phyloP scores from a whole-genome alignment of 1,284 basidiomycete species.

The Ustilago lituana region DNA sequence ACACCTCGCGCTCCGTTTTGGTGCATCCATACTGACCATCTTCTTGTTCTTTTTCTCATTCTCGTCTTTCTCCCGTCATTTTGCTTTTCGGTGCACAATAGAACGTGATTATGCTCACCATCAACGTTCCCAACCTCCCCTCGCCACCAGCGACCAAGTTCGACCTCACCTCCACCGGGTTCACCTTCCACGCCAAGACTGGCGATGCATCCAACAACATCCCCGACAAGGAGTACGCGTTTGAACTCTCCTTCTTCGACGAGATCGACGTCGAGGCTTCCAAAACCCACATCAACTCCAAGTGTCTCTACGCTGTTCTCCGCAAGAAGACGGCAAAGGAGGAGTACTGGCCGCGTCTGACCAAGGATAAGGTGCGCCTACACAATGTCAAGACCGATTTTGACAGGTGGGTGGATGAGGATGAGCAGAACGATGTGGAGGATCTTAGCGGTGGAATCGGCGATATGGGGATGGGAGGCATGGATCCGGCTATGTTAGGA shows the following conservation, averaged over 20 bases:
- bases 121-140: slow-evolving; percentile 66
- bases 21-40: background rate
- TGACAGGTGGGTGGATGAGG: slow-evolving; percentile 68
- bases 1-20: no score
- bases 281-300: slow-evolving; percentile 63
- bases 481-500: slow-evolving; percentile 40
- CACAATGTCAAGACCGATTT: slow-evolving; percentile 69
- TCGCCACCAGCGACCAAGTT: slow-evolving; percentile 59
- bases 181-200: slow-evolving; percentile 57
- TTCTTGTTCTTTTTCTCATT: background rate
- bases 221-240: slow-evolving; percentile 58
- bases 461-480: slow-evolving; percentile 65
- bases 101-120: slow-evolving; percentile 66
- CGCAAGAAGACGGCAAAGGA: slow-evolving; percentile 62
- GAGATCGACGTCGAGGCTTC: slow-evolving; percentile 62
- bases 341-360: slow-evolving; percentile 67
- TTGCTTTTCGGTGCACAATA: no score
- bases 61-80: background rate
- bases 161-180: slow-evolving; percentile 55
- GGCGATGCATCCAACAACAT: slow-evolving; percentile 60
- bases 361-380: slow-evolving; percentile 67
- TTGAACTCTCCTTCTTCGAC: slow-evolving; percentile 65
- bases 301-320: slow-evolving; percentile 62
- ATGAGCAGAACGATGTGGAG: slow-evolving; percentile 63
- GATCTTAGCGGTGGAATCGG: slow-evolving; percentile 68